phyloP scores from a whole-genome alignment of 1,284 basidiomycete species.

The Nidula niveotomentosa region DNA sequence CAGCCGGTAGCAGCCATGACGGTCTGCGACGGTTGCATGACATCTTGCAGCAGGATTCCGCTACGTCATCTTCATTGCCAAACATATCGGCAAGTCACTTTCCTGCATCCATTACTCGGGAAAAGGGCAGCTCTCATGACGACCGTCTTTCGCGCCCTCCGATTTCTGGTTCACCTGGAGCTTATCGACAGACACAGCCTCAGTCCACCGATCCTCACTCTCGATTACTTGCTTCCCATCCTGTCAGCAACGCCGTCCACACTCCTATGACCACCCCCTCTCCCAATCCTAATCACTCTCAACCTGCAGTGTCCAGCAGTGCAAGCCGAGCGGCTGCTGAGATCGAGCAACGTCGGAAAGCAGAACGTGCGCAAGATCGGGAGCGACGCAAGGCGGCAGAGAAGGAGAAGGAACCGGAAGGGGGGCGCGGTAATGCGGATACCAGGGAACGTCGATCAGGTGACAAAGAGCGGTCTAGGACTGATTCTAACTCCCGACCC shows the following conservation, averaged over 20 bases:
- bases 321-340: constrained; percentile 36
- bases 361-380: constrained; percentile 12
- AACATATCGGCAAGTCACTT: constrained; percentile 27
- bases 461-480: background rate
- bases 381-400: constrained; percentile 15
- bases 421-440: constrained; percentile 6
- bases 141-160: constrained; percentile 12
- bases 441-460: background rate
- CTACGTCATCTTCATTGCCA: constrained; percentile 32
- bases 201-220: constrained; percentile 12
- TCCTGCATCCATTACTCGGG: constrained; percentile 21
- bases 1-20: constrained; percentile 14
- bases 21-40: constrained; percentile 29
- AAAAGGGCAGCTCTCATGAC: constrained; percentile 6
- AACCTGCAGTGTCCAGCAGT: constrained; percentile 19
- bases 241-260: constrained; percentile 7
- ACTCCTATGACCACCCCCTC: constrained; percentile 1
- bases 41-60: constrained; percentile 30
- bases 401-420: constrained; percentile 9
- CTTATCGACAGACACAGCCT: constrained; percentile 1
- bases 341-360: constrained; percentile 28
- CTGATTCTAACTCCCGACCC: background rate
- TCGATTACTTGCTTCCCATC: constrained; percentile 13
- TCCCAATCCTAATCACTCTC: constrained; percentile 8
- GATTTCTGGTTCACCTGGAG: constrained; percentile 6